A percentile compares a stretch with the other conserved stretches of the same genome.
phyloP scores from a whole-genome alignment of 805 yeast species.

The Pichia rugopelliculosa region DNA sequence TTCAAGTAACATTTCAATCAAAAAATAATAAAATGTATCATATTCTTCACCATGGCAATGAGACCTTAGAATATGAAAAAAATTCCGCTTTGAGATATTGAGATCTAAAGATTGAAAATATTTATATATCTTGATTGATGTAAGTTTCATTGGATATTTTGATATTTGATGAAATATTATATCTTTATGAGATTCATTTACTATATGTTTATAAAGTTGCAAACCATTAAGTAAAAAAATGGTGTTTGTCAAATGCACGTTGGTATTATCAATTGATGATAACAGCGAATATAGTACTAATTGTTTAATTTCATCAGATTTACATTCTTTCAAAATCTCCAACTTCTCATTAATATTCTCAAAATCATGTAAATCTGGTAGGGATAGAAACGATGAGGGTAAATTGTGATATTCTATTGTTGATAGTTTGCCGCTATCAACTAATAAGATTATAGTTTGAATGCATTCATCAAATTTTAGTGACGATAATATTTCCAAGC shows the following conservation, averaged over 20 bases:
- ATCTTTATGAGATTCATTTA: constrained; percentile 13
- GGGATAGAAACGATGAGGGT: constrained; percentile 8
- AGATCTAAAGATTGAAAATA: constrained; percentile 8
- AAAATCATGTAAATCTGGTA: constrained; percentile 8
- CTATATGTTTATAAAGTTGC: not conserved
- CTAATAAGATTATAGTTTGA: not conserved
- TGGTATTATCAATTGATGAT: constrained; percentile 15
- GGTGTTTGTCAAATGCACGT: constrained; percentile 15
- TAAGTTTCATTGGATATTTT: constrained; percentile 16
- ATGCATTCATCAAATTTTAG: constrained; percentile 6
- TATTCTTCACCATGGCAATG: constrained; percentile 23
- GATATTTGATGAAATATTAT: constrained; percentile 16
- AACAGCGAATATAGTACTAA: constrained; percentile 15
- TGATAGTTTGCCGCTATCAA: not conserved
- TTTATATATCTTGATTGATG: constrained; percentile 12
- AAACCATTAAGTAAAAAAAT: constrained; percentile 13
- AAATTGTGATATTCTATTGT: not conserved
- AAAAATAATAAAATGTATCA: constrained; percentile 18
- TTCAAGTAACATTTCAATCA: constrained; percentile 9
- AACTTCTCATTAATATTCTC: constrained; percentile 8
- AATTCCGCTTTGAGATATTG: constrained; percentile 12
- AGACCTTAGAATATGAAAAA: constrained; percentile 13
- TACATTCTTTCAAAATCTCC: not conserved
- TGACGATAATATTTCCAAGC: constrained; percentile 10
- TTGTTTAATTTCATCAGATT: constrained; percentile 5